Percentiles rank a stretch among this genome's conserved stretches.
Conservation (phyloP, 176 grass and related monocot species). For the Echinochloa phyllopogon region DNA sequence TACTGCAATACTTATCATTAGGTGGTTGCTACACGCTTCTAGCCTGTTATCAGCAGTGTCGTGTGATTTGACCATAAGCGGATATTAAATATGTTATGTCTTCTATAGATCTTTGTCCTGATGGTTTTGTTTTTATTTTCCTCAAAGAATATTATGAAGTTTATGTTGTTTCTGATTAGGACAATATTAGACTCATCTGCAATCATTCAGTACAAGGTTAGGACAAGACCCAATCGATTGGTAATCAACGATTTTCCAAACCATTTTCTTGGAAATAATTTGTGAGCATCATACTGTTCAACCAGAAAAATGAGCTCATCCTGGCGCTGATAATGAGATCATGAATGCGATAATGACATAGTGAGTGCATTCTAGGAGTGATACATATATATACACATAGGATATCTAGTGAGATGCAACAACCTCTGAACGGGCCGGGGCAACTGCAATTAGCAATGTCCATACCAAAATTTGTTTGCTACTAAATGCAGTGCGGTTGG, state of each 20-base stretch:
- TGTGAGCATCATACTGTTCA: neutral
- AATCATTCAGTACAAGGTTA: neutral
- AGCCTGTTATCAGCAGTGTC: neutral
- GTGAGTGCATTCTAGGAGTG: constrained; percentile 28
- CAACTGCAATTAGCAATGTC: constrained; percentile 26
- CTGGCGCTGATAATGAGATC: neutral
- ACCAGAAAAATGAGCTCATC: constrained; percentile 24
- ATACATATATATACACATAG: neutral
- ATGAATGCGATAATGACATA: constrained; percentile 24
- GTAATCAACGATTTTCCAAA: neutral
- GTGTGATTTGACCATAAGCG: neutral
- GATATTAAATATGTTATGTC: neutral
- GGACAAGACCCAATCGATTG: neutral
- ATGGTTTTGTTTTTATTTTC: neutral
- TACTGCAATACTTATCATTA: neutral
- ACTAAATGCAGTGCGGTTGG: constrained; percentile 48
- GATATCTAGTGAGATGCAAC: constrained; percentile 16
- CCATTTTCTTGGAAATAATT: neutral
- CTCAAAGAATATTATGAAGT: neutral
- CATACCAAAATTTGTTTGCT: constrained; percentile 47
- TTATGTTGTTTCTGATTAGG: neutral
- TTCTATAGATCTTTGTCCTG: neutral
- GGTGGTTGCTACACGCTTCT: constrained; percentile 4
- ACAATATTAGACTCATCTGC: neutral
- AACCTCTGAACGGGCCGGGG: constrained; percentile 4